Percentiles rank a stretch among this genome's conserved stretches.
phyloP scores from a whole-genome alignment of 495 filamentous ascomycete genomes.

The Penicillium salamii region DNA sequence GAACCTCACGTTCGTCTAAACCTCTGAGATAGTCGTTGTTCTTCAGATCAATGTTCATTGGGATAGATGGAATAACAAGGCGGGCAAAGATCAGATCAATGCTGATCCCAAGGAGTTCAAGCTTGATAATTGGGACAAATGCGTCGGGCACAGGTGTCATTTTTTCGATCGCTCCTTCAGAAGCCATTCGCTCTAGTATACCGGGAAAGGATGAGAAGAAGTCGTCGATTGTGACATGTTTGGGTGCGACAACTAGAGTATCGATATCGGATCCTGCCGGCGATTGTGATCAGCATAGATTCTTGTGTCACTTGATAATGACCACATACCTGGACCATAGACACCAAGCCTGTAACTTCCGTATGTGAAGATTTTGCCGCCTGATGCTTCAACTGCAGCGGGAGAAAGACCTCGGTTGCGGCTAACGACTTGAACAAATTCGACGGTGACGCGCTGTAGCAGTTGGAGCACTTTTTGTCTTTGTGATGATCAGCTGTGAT shows the following conservation, averaged over 20 bases:
- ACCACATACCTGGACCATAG: conserved; percentile 71
- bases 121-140: conserved; percentile 93
- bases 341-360: conserved; percentile 93
- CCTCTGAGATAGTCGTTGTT: conserved; percentile 84
- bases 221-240: conserved; percentile 79
- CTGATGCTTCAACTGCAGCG: conserved; percentile 71
- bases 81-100: conserved; percentile 94
- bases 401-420: conserved; percentile 72
- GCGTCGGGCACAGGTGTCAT: conserved; percentile 85
- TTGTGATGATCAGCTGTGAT: conserved; percentile 1
- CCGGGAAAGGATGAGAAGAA: conserved; percentile 87
- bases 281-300: conserved; percentile 2
- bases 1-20: conserved; percentile 78
- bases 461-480: conserved; percentile 58
- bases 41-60: conserved; percentile 67
- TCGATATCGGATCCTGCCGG: conserved; percentile 89
- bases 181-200: conserved; percentile 68
- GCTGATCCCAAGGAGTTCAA: conserved; percentile 83
- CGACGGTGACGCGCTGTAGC: conserved; percentile 74
- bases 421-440: conserved; percentile 80
- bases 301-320: not conserved
- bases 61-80: conserved; percentile 67
- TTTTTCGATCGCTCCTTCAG: conserved; percentile 73
- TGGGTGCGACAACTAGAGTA: conserved; percentile 86
- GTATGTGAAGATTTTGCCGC: conserved; percentile 90